Percentiles rank a stretch among this genome's conserved stretches.
Evolutionary conservation across 2,329 filamentous ascomycete species (phyloP).

Genomic region (Cadophora sp.): DNA sequence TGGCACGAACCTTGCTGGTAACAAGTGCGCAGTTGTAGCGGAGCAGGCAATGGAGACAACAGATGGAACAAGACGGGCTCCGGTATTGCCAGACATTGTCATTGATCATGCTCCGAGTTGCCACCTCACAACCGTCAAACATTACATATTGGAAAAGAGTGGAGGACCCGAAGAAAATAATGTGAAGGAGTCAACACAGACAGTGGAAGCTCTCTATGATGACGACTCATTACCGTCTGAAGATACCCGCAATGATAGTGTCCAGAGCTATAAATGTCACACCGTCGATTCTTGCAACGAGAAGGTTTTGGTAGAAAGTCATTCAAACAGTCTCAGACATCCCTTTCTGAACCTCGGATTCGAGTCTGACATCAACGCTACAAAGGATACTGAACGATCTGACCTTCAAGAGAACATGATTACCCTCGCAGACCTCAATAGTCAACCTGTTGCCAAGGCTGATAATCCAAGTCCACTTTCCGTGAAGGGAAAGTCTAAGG

Average conservation of each 20-base stretch:
- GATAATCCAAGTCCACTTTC: slow-evolving; percentile 12
- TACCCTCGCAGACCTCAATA: slow-evolving; percentile 24
- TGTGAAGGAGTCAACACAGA: too few species aligned
- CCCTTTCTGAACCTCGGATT: neutral
- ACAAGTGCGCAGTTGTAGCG: neutral
- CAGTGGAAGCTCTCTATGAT: neutral
- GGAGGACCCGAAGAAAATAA: neutral
- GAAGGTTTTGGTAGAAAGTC: neutral
- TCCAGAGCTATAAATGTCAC: neutral
- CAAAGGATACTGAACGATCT: neutral
- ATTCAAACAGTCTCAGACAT: neutral
- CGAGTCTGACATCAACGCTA: neutral
- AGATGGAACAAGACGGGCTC: neutral
- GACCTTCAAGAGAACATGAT: neutral
- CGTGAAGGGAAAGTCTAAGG: slow-evolving; percentile 16
- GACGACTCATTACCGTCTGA: neutral
- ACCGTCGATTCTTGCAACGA: neutral
- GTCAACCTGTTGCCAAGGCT: slow-evolving; percentile 27
- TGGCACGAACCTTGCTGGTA: neutral
- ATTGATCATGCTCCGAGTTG: neutral
- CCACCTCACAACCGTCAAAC: slow-evolving; percentile 8
- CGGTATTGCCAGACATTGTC: neutral
- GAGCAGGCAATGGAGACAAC: neutral
- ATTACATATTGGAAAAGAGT: neutral
- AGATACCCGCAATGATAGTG: neutral